These are phyloP conservation scores for Aspergillus panamensis DNA, from an alignment of 495 filamentous ascomycete species.

Conservation along the genomic window DNA sequence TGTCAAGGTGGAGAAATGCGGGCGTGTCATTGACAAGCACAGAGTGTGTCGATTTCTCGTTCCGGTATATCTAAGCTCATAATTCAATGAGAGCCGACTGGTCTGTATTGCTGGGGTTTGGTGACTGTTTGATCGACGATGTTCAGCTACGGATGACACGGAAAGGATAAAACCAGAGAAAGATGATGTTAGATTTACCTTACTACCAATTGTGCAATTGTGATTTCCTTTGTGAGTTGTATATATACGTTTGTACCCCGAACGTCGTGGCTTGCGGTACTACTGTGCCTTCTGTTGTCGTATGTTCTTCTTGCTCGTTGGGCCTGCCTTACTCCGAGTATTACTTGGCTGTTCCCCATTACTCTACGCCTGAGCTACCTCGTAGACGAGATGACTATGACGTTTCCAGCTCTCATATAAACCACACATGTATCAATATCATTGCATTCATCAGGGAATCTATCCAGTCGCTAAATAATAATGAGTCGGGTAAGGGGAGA, in stretches of 20 bases:
- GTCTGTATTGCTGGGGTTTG: no score
- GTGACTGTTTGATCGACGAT: neutral
- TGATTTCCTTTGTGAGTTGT: conserved; percentile 6
- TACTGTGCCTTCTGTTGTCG: neutral
- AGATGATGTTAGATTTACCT: conserved; percentile 16
- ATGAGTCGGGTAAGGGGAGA: conserved; percentile 14
- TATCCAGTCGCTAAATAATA: conserved; percentile 29
- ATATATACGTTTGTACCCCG: conserved; percentile 17
- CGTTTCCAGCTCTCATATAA: neutral
- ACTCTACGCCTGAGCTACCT: neutral
- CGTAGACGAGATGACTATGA: neutral
- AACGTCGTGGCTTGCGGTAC: neutral
- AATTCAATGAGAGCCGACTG: no score
- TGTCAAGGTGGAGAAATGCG: no score
- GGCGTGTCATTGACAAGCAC: no score
- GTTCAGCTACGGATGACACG: neutral
- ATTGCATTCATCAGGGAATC: conserved; percentile 26
- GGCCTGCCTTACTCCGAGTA: no score
- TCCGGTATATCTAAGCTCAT: no score
- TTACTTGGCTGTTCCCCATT: no score
- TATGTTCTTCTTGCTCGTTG: neutral
- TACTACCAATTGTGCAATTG: conserved; percentile 8
- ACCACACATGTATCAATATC: conserved; percentile 4
- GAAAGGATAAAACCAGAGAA: conserved; percentile 2
- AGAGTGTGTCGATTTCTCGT: no score